Evolutionary conservation across 805 yeast species (phyloP).

Genomic region (Trichomonascus vanleenenianus): DNA sequence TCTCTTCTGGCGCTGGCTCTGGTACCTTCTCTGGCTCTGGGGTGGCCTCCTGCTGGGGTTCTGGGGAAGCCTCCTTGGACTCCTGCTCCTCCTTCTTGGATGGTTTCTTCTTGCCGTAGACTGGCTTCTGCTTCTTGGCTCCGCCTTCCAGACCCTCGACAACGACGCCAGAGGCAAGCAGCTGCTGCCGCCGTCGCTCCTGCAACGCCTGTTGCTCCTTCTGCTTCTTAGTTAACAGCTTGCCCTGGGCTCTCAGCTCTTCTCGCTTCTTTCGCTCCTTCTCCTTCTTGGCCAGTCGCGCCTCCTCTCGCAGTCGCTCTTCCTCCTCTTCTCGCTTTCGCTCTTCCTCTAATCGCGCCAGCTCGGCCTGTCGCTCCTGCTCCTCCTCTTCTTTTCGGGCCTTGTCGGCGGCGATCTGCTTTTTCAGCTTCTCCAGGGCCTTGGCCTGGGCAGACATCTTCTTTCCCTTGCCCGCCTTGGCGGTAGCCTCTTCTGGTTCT

Average conservation of each 20-base stretch:
- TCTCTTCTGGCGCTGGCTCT: constrained; percentile 13
- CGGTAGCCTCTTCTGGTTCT: constrained; percentile 28
- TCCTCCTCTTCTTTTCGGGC: constrained; percentile 66
- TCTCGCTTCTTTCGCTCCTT: constrained; percentile 81
- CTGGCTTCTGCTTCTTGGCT: constrained; percentile 45
- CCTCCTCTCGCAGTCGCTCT: constrained; percentile 47
- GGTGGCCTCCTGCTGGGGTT: constrained; percentile 6
- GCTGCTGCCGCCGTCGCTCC: constrained; percentile 83
- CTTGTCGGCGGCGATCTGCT: constrained; percentile 77
- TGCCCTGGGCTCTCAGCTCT: constrained; percentile 93
- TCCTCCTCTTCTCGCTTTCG: constrained; percentile 54
- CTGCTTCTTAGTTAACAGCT: constrained; percentile 87
- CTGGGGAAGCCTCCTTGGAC: constrained; percentile 13
- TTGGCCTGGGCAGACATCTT: constrained; percentile 89
- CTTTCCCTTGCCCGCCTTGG: constrained; percentile 51
- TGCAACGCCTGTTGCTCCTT: constrained; percentile 80
- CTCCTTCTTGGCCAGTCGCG: constrained; percentile 63
- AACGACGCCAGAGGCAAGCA: constrained; percentile 63
- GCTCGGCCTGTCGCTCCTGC: constrained; percentile 51
- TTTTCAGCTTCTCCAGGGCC: constrained; percentile 77
- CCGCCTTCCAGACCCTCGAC: constrained; percentile 61
- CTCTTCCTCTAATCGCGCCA: constrained; percentile 39
- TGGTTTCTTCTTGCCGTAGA: constrained; percentile 30
- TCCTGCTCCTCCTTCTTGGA: constrained; percentile 22
- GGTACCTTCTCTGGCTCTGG: constrained; percentile 16